Conservation (phyloP, 768 basidiomycete species). For the Boletus reticuloceps region DNA sequence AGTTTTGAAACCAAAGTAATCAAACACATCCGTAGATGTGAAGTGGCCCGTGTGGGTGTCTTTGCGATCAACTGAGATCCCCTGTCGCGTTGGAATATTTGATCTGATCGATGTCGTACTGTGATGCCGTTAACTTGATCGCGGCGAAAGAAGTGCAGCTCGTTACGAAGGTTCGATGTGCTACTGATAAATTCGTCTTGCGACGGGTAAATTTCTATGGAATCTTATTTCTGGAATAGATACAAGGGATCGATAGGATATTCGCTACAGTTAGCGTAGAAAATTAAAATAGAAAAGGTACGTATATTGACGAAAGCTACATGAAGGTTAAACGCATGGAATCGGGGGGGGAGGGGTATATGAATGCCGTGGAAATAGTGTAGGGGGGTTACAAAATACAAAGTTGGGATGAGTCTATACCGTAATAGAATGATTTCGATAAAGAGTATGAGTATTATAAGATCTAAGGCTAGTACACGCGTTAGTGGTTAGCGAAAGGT, state of each 20-base stretch:
- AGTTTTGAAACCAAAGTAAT: too few relatives aligned
- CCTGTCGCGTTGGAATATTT: neutral
- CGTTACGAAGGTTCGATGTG: neutral
- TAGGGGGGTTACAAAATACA: neutral
- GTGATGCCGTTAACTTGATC: neutral
- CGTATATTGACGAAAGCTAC: neutral
- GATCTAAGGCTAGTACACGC: conserved; percentile 1
- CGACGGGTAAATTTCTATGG: neutral
- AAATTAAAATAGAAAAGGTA: neutral
- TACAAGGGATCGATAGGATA: conserved; percentile 8
- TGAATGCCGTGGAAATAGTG: neutral
- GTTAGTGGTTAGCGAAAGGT: neutral
- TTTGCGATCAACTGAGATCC: neutral
- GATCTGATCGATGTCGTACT: neutral
- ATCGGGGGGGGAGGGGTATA: neutral
- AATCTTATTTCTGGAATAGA: conserved; percentile 2
- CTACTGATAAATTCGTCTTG: neutral
- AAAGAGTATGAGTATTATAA: neutral
- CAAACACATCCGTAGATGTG: neutral
- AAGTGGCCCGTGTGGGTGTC: neutral
- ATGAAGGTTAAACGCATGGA: neutral
- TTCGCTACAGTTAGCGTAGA: conserved; percentile 16
- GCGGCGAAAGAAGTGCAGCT: neutral
- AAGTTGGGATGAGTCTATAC: neutral
- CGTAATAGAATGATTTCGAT: neutral